phyloP scores from a whole-genome alignment of 352 stramenopile genomes.

The Phytopythium cucurbitacearum region DNA sequence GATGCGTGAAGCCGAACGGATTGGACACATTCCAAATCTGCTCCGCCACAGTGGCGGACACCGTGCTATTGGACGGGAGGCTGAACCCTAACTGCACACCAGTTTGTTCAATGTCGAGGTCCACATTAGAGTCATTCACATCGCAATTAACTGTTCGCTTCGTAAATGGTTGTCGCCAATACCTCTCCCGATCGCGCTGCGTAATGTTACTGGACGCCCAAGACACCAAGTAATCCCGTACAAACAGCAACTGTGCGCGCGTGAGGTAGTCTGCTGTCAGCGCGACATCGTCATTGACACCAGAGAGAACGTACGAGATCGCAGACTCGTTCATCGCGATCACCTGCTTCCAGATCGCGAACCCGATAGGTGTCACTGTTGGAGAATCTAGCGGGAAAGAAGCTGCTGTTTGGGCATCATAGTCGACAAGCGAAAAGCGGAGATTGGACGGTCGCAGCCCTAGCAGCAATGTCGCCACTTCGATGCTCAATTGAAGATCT shows the following conservation, averaged over 20 bases:
- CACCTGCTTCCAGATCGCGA: conserved; percentile 76
- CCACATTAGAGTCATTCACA: conserved; percentile 44
- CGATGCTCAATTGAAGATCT: conserved; percentile 43
- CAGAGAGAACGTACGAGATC: conserved; percentile 44
- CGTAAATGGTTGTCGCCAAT: conserved; percentile 46
- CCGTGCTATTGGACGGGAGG: conserved; percentile 24
- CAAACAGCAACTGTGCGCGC: conserved; percentile 40
- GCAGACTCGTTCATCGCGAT: conserved; percentile 57
- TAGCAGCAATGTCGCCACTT: conserved; percentile 50
- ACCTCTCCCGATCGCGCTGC: conserved; percentile 53
- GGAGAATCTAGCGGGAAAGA: conserved; percentile 20
- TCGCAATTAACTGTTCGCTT: conserved; percentile 40
- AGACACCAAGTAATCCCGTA: conserved; percentile 53
- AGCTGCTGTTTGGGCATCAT: conserved; percentile 22
- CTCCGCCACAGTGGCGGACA: conserved; percentile 25
- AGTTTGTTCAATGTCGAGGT: conserved; percentile 44
- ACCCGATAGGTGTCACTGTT: conserved; percentile 38
- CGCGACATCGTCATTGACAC: conserved; percentile 67
- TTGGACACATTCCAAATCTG: conserved; percentile 44
- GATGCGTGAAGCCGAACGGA: conserved; percentile 36
- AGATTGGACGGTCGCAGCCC: conserved; percentile 48
- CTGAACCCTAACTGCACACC: conserved; percentile 56
- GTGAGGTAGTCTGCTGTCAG: conserved; percentile 45
- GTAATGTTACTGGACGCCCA: conserved; percentile 43
- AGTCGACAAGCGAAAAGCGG: conserved; percentile 68